These are phyloP conservation scores for Globisporangium perplexum DNA, from an alignment of 352 stramenopile species.

Conservation along the genomic window DNA sequence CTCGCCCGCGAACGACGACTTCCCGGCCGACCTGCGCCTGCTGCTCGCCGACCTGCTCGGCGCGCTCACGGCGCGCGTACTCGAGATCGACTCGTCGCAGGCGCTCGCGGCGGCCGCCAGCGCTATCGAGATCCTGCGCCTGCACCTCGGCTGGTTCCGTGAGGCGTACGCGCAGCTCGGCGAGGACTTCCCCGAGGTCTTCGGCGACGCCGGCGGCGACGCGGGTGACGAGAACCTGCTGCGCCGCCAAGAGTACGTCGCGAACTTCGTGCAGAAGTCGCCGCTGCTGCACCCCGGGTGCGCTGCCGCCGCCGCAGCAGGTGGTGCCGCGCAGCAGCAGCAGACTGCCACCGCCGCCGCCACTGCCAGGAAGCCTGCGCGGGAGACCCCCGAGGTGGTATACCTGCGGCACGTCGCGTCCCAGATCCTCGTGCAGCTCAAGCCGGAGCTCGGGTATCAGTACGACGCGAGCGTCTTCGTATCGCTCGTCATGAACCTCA, in stretches of 20 bases:
- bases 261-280: slow-evolving; percentile 46
- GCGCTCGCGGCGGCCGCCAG: slow-evolving; percentile 59
- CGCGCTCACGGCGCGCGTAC: slow-evolving; percentile 41
- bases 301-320: slow-evolving; percentile 8
- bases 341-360: slow-evolving; percentile 4
- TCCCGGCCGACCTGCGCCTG: slow-evolving; percentile 59
- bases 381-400: slow-evolving; percentile 36
- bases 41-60: slow-evolving; percentile 58
- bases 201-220: slow-evolving; percentile 28
- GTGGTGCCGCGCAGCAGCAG: too few species aligned
- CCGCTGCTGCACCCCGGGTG: slow-evolving; percentile 70
- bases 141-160: slow-evolving; percentile 78
- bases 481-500: slow-evolving; percentile 57
- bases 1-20: slow-evolving; percentile 52
- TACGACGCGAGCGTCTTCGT: slow-evolving; percentile 55
- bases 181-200: slow-evolving; percentile 50
- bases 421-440: slow-evolving; percentile 59
- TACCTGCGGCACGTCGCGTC: slow-evolving; percentile 67
- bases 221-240: slow-evolving; percentile 35
- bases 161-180: slow-evolving; percentile 64
- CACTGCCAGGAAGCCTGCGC: slow-evolving; percentile 15
- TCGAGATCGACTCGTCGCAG: slow-evolving; percentile 66
- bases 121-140: slow-evolving; percentile 51
- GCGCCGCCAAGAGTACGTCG: slow-evolving; percentile 52
- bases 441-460: slow-evolving; percentile 49